A percentile compares a stretch with the other conserved stretches of the same genome.
Conservation (phyloP, 305 asterid genomes). For the Fraxinus paxiana region DNA sequence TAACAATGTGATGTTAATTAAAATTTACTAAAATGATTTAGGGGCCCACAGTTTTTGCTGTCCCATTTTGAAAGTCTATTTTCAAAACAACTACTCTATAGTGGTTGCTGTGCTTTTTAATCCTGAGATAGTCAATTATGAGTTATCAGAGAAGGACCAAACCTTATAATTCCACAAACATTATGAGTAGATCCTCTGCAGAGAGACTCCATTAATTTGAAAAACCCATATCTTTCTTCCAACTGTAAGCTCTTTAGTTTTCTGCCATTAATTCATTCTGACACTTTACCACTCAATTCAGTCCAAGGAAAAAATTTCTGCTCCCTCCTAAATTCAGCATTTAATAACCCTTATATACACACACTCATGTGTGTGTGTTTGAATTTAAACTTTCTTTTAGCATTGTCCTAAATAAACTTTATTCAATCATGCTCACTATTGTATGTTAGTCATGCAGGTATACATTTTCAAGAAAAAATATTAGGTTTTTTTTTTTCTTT, state of each 20-base stretch:
- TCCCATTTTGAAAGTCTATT: constrained; percentile 20
- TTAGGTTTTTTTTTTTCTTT: background rate
- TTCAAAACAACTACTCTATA: constrained; percentile 30
- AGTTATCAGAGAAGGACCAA: constrained; percentile 40
- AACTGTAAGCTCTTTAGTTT: constrained; percentile 26
- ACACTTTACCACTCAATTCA: constrained; percentile 58
- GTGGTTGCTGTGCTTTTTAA: constrained; percentile 13
- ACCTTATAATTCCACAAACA: constrained; percentile 45
- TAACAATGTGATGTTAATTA: constrained; percentile 12
- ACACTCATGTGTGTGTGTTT: background rate
- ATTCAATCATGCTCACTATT: background rate
- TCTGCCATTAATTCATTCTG: constrained; percentile 38
- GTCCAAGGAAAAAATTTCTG: constrained; percentile 34
- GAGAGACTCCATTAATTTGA: constrained; percentile 24
- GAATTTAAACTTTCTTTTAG: background rate
- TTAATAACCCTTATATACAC: background rate
- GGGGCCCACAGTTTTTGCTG: constrained; percentile 48
- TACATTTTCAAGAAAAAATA: background rate
- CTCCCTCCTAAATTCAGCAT: background rate
- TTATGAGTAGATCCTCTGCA: constrained; percentile 57
- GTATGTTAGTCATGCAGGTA: background rate
- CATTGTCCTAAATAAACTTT: background rate
- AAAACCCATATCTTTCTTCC: constrained; percentile 30
- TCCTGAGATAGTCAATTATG: constrained; percentile 40
- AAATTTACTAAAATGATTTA: constrained; percentile 47